Base-by-base conservation (phyloP, 768 basidiomycete species). In the Clavulina sp. region DNA sequence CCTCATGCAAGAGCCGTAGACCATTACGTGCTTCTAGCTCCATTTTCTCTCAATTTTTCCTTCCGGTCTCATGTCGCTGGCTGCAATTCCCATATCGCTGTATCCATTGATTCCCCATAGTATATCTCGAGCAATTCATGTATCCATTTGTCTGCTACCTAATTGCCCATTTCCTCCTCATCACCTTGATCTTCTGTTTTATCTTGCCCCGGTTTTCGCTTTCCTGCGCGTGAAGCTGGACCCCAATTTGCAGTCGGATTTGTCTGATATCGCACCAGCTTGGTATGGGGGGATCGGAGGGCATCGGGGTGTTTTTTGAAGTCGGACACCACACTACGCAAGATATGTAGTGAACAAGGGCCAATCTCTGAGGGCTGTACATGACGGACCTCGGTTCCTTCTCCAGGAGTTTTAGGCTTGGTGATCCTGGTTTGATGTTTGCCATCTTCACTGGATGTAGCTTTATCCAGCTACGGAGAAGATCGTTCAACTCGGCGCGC, bases 241-340 rank as follows among this genome's bases (percentile, higher is more conserved):
- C 93, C 93, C 95, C 95, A 99, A 62, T 95, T 73, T 2, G 78
- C 72, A n/a, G 77, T 72, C 3, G 93, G 95, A 61, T 95, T 96
- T 55, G 77, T 75, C 63, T 93, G 89, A 65, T 92, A 95, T 34
- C 88, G 73, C 1, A 92, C 84, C 4, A 93, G 67, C 57, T 85
- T 87, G 52, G 84, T 69, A 52, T 77, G 4, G 78, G 73, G 13
- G 73, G 64, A 5, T 75, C 75, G 2, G 74, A 70, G 1, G 78
- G 74, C 3, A 74, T 68, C 0, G 83, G 43, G 78, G 62, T 96
- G 86, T 34, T 66, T 74, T 16, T 70, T 73, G 62, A 97, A 93
- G 60, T 85, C 75, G n/a, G 86, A 79, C 41, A 3, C 3, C 13
- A 23, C 31, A 50, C 41, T 13, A 29, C 3, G 19, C 29, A 21